Percentiles rank a stretch among this genome's conserved stretches.
phyloP scores from a whole-genome alignment of 164 flowering plant species.

The Tetracentron sinense region DNA sequence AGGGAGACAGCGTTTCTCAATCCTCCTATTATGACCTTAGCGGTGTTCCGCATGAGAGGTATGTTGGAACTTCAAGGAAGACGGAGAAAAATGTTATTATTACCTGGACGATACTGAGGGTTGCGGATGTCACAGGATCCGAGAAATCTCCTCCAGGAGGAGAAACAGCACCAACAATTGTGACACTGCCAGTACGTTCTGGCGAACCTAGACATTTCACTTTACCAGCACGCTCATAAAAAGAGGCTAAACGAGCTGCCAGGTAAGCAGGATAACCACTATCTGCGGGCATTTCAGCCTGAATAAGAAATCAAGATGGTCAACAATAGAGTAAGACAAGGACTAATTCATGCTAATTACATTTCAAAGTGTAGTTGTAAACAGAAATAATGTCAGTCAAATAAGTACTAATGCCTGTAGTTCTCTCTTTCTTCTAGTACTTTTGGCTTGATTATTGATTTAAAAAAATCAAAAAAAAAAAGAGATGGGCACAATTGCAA shows the following conservation, averaged over 20 bases:
- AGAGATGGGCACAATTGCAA: not conserved
- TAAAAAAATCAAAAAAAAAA: too few species aligned
- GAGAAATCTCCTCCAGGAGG: slow-evolving; percentile 99
- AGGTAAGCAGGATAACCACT: slow-evolving; percentile 99
- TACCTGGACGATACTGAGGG: slow-evolving; percentile 98
- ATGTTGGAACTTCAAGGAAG: too few species aligned
- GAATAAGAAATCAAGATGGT: slow-evolving; percentile 22
- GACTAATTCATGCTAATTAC: too few species aligned
- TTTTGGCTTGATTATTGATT: too few species aligned
- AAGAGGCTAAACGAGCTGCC: slow-evolving; percentile 96
- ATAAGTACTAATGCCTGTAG: too few species aligned
- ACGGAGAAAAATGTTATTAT: not conserved
- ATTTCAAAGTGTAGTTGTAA: too few species aligned
- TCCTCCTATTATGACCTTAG: too few species aligned
- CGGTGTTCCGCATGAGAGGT: too few species aligned
- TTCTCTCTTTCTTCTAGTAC: too few species aligned
- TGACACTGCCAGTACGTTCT: slow-evolving; percentile 96
- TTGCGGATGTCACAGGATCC: slow-evolving; percentile 98
- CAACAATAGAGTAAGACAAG: too few species aligned
- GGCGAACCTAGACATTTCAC: slow-evolving; percentile 98
- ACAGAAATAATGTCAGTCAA: too few species aligned
- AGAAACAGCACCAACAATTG: slow-evolving; percentile 99
- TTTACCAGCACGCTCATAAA: slow-evolving; percentile 99
- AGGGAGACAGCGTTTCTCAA: too few species aligned
- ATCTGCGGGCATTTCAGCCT: slow-evolving; percentile 99